These are phyloP conservation scores for Mycena kentingensis DNA, from an alignment of 768 basidiomycete species.

Conservation along the genomic window DNA sequence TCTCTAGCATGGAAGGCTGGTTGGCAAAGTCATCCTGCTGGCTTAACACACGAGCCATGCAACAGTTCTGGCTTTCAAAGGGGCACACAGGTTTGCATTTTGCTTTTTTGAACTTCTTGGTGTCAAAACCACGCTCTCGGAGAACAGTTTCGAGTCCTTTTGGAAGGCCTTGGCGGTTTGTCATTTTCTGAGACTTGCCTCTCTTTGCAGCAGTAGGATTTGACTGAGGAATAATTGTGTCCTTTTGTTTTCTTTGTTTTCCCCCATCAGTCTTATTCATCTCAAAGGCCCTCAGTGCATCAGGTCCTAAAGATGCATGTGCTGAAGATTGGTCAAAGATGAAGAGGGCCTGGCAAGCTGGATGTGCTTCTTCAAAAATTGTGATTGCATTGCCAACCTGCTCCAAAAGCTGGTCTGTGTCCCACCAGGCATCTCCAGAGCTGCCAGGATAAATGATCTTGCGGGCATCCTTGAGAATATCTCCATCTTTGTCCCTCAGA, in stretches of 20 bases:
- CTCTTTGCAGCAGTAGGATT: slow-evolving; percentile 22
- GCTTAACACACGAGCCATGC: no score
- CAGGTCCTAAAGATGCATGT: slow-evolving; percentile 26
- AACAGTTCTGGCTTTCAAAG: no score
- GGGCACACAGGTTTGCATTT: slow-evolving; percentile 35
- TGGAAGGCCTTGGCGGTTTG: slow-evolving; percentile 15
- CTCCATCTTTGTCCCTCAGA: slow-evolving; percentile 8
- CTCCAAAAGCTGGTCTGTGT: slow-evolving; percentile 16
- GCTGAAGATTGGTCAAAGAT: slow-evolving; percentile 34
- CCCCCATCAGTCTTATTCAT: slow-evolving; percentile 32
- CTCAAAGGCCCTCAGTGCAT: slow-evolving; percentile 28
- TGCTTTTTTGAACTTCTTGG: slow-evolving; percentile 22
- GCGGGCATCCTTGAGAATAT: slow-evolving; percentile 26
- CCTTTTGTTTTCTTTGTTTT: slow-evolving; percentile 25
- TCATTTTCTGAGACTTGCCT: slow-evolving; percentile 30
- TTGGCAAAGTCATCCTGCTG: slow-evolving; percentile 27
- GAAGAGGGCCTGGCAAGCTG: slow-evolving; percentile 22
- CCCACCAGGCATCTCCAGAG: slow-evolving; percentile 8
- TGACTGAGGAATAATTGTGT: slow-evolving; percentile 27
- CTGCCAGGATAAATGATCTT: slow-evolving; percentile 23
- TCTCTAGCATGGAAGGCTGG: slow-evolving; percentile 8
- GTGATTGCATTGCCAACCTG: slow-evolving; percentile 23
- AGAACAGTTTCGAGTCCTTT: slow-evolving; percentile 29
- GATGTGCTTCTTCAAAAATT: slow-evolving; percentile 29
- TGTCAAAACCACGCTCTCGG: slow-evolving; percentile 31